Evolutionary conservation across 176 grass and related monocot genomes (phyloP), one percentile per base, ranked within the genome.

Genomic region (Themeda triandra): DNA sequence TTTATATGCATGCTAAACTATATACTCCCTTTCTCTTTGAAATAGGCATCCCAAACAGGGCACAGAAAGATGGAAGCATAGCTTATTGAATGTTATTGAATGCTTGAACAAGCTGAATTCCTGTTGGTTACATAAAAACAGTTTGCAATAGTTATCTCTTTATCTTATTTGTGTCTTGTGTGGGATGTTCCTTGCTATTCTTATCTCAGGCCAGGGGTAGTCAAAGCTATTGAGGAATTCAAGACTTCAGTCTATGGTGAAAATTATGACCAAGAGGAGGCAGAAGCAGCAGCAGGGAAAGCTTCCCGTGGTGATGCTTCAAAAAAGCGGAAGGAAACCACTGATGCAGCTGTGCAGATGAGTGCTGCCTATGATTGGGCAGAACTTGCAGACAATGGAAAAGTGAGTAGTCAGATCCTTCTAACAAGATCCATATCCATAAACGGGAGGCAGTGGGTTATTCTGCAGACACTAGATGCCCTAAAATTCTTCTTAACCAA

Each of bases 181-280:
- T 29, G 58, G 27, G 30, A 77, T 86, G 68, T 66, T 25, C 19
- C 21, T 44, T 92, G 10, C 45, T n/a, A 84, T 63, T 37, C 59
- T 79, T 37, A 81, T 81, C 80, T 41, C 76, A 98, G 91, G 89
- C 86, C 89, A 73, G 89, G 83, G 81, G 78, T 93, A 73, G 83
- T 92, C 73, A 91, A 84, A 79, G 89, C 80, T 76, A 83, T 98
- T 29, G 86, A 95, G 79, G 93, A 93, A 76, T 95, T 98, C 60
- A 93, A 98, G 75, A 83, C 56, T 66, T 82, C 91, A 35, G 89
- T 93, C 25, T 95, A 92, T 83, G 96, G 96, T 86, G 89, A 95
- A 92, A 94, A 94, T 71, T 83, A 95, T 80, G 90, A 95, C 12
- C 89, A 97, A 70, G 94, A 98, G 84, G 96, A 95, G 85, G 87